These are phyloP conservation scores for Cercophora samala DNA, from an alignment of 495 filamentous ascomycete species.

Conservation along the genomic window DNA sequence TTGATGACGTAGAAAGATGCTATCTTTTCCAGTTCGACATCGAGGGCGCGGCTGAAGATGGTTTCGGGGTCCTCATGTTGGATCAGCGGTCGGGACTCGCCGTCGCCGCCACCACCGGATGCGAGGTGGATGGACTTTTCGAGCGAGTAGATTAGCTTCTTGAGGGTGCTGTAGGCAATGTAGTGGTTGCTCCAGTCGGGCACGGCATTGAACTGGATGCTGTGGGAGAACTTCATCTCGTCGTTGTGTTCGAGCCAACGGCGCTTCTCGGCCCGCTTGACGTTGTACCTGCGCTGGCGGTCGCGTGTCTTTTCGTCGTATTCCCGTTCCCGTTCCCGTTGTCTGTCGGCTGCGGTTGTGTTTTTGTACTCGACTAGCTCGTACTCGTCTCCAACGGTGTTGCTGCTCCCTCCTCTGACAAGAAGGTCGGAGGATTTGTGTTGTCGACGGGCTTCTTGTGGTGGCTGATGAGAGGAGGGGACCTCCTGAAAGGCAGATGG, in stretches of 20 bases:
- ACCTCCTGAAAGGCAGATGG: conserved; percentile 23
- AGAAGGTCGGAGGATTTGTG: conserved; percentile 21
- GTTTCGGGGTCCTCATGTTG: conserved; percentile 65
- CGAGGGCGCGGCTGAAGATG: conserved; percentile 74
- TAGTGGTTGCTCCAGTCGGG: conserved; percentile 98
- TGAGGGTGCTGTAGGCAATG: conserved; percentile 95
- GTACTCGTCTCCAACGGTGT: conserved; percentile 24
- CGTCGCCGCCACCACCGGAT: conserved; percentile 57
- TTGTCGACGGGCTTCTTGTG: conserved; percentile 23
- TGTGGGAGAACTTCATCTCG: conserved; percentile 99
- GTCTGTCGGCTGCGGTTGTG: background rate
- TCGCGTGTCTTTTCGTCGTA: conserved; percentile 11
- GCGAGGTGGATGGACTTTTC: conserved; percentile 70
- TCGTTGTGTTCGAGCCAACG: conserved; percentile 58
- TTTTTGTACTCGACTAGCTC: conserved; percentile 40
- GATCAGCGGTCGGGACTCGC: conserved; percentile 82
- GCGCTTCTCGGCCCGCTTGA: conserved; percentile 49
- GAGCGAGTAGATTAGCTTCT: conserved; percentile 95
- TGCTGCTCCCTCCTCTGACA: conserved; percentile 29
- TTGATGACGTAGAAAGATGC: conserved; percentile 85
- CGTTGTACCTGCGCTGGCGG: conserved; percentile 26
- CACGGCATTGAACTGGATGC: conserved; percentile 98
- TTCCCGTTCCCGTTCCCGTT: conserved; percentile 7
- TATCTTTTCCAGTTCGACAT: conserved; percentile 90
- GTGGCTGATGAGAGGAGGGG: conserved; percentile 25